These are phyloP conservation scores for Scopulariopsis brevicaulis DNA, from an alignment of 2,329 filamentous ascomycete genomes.

Conservation along the genomic window DNA sequence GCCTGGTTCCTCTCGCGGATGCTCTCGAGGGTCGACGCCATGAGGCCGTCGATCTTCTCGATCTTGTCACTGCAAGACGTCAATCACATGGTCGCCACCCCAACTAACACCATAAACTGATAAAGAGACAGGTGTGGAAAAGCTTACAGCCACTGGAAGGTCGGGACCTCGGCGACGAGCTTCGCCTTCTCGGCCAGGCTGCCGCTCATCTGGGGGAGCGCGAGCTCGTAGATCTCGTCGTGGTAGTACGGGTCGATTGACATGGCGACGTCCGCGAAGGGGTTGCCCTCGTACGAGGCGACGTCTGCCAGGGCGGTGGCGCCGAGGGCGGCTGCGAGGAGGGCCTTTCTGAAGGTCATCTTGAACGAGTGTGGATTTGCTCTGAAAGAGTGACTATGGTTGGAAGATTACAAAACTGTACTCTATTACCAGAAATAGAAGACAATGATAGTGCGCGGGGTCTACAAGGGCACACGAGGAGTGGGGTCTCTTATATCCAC, in stretches of 20 bases:
- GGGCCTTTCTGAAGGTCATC: conserved; percentile 2
- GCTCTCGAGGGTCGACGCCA: conserved; percentile 27
- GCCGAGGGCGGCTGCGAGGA: conserved; percentile 1
- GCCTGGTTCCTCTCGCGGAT: conserved; percentile 25
- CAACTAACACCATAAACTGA: not conserved
- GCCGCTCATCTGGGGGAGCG: conserved; percentile 50
- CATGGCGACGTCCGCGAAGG: conserved; percentile 34
- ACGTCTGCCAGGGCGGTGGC: conserved; percentile 9
- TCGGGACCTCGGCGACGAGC: conserved; percentile 38
- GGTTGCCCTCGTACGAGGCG: conserved; percentile 36
- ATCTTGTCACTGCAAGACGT: conserved; percentile 29
- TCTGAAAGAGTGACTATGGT: not conserved
- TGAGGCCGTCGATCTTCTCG: conserved; percentile 28
- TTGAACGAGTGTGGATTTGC: not conserved
- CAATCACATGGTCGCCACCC: not conserved
- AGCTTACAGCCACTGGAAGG: conserved; percentile 31
- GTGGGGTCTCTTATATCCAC: not conserved
- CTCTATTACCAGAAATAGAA: not conserved
- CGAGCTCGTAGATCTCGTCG: conserved; percentile 40
- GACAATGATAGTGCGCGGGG: not conserved
- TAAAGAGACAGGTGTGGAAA: not conserved
- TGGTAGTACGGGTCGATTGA: conserved; percentile 45
- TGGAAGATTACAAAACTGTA: not conserved
- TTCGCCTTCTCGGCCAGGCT: conserved; percentile 39
- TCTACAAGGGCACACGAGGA: not conserved